Base-by-base conservation (phyloP, 1,139 yeast genomes). In the Yamadazyma sp. region DNA sequence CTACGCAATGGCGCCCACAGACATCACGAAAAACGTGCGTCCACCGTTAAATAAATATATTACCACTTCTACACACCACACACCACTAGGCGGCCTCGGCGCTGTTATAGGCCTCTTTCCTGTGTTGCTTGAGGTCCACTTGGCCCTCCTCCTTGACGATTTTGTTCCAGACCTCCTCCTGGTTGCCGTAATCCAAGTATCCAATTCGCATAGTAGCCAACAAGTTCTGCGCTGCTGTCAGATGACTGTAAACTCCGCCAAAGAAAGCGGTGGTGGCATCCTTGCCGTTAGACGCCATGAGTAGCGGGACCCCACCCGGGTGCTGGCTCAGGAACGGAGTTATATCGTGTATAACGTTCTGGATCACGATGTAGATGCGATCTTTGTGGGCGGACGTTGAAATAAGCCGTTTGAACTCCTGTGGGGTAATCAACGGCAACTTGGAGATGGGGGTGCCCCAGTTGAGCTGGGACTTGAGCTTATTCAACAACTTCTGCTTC, bases 401-500 rank as follows among this genome's bases (percentile, higher is more conserved):
- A 23, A 68, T 57, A 10, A 70, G 58, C 27, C 64, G 50, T 37
- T 68, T 69, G 49, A 82, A 82, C 40, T 81, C 84, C 33, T 65
- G 69, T 0, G 68, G 67, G 1, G 69, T 59, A 27, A 72, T 63
- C 31, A 77, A 64, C 0, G 91, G 89, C 12, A 83, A 60, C 48
- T 77, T 78, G 30, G 83, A 82, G 33, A 83, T 79, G 2, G 89
- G 86, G 0, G 86, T 81, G 2, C 91, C 91, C 91, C 91, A 83
- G 53, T 81, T 81, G 34, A 83, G 63, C 48, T 77, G 79, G n/a
- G 82, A 72, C 46, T 81, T 68, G 49, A 77, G 72, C 42, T 76
- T 65, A 53, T 83, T 86, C 20, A 83, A 61, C 8, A 77, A 60
- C 46, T 73, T 73, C 51, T 83, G 91, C 47, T 78, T 81, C 50